Conservation (phyloP, 495 filamentous ascomycete species). For the Podospora pseudoanserina region DNA sequence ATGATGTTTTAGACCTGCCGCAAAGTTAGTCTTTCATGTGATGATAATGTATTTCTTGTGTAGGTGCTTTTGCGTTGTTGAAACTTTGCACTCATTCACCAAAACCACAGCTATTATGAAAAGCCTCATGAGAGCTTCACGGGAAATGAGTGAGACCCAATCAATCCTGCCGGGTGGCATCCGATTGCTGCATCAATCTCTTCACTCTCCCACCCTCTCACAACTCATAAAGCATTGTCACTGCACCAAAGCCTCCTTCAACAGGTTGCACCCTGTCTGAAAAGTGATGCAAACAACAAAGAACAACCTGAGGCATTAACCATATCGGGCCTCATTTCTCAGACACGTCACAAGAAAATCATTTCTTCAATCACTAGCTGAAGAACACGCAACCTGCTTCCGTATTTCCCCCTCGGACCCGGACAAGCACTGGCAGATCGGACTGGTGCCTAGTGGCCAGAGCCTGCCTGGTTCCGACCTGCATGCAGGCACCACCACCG, state of each 20-base stretch:
- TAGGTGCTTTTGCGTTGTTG: neutral
- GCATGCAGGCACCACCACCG: neutral
- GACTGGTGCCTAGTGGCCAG: neutral
- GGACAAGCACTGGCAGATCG: neutral
- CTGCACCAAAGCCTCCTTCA: neutral
- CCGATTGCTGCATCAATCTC: neutral
- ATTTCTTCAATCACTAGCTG: neutral
- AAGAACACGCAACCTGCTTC: neutral
- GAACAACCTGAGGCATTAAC: neutral
- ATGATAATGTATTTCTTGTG: neutral
- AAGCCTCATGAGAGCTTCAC: neutral
- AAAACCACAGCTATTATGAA: neutral
- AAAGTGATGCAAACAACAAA: neutral
- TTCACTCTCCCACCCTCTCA: neutral
- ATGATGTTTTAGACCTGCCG: neutral
- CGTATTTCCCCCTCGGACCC: neutral
- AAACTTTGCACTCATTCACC: neutral
- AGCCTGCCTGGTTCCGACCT: neutral
- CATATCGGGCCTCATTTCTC: neutral
- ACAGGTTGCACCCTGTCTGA: too few relatives aligned
- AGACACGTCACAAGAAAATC: neutral
- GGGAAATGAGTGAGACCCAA: neutral
- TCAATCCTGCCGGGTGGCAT: neutral
- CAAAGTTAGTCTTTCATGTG: neutral
- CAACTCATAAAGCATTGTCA: neutral